Evolutionary conservation across 1,284 basidiomycete species (phyloP).

Genomic region (Tilletia caries): DNA sequence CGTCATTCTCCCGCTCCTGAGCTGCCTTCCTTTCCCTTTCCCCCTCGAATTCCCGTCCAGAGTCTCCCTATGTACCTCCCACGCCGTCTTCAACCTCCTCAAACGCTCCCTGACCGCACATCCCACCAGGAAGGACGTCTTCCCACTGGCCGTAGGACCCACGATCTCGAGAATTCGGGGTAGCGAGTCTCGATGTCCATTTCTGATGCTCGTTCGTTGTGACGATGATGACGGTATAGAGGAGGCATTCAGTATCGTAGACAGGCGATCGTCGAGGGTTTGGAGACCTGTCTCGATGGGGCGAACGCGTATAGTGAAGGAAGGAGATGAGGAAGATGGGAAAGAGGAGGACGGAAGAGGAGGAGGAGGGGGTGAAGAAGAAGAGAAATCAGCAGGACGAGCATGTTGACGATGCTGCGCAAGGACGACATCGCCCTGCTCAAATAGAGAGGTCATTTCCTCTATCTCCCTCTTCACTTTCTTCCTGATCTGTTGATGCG

Average conservation of each 20-base stretch:
- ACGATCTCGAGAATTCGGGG: background rate
- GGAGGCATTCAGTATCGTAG: background rate
- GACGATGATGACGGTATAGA: background rate
- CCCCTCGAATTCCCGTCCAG: background rate
- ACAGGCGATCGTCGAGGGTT: background rate
- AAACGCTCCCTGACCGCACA: conserved; percentile 3
- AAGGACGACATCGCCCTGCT: background rate
- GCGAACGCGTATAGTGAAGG: background rate
- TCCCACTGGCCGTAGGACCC: conserved; percentile 6
- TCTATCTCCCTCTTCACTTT: too few species aligned
- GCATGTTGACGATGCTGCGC: background rate
- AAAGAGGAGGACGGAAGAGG: background rate
- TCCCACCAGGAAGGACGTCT: background rate
- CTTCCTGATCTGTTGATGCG: too few species aligned
- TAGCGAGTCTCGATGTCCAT: background rate
- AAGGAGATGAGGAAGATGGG: background rate
- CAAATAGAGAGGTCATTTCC: background rate
- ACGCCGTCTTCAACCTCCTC: too few species aligned
- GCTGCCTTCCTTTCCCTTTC: background rate
- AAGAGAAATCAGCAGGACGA: background rate
- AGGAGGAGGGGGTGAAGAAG: background rate
- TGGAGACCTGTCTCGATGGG: background rate
- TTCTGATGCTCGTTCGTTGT: background rate
- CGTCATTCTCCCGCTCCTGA: background rate
- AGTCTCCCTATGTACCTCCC: background rate